Percentiles rank a stretch among this genome's conserved stretches.
These are phyloP conservation scores for Acrocalymma vagum DNA, from an alignment of 2,329 filamentous ascomycete genomes.

Conservation along the genomic window DNA sequence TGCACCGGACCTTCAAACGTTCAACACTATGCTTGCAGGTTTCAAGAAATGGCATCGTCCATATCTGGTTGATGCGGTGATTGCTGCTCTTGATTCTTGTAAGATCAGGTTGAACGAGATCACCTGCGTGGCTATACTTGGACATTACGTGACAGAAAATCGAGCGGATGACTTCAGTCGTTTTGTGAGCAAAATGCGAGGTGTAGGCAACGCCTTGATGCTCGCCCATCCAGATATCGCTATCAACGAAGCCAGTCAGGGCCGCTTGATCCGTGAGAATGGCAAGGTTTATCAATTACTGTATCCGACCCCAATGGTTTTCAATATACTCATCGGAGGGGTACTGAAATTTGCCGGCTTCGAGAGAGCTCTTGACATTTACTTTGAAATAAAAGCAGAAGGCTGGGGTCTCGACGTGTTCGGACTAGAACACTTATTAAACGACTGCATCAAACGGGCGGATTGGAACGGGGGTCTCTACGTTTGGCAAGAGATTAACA, in stretches of 20 bases:
- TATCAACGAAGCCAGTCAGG: conserved; percentile 41
- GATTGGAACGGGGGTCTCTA: conserved; percentile 47
- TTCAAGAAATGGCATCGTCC: conserved; percentile 54
- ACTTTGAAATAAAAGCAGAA: conserved; percentile 51
- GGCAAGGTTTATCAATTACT: conserved; percentile 53
- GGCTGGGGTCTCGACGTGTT: conserved; percentile 56
- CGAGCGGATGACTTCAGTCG: conserved; percentile 44
- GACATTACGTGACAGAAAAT: conserved; percentile 46
- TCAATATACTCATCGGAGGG: conserved; percentile 51
- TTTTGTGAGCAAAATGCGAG: conserved; percentile 54
- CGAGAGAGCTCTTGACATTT: conserved; percentile 52
- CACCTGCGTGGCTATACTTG: conserved; percentile 51
- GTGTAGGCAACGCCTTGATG: conserved; percentile 48
- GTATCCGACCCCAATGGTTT: conserved; percentile 54
- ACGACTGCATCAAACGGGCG: conserved; percentile 48
- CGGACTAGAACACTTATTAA: conserved; percentile 49
- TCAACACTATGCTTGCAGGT: conserved; percentile 75
- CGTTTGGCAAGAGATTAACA: conserved; percentile 54
- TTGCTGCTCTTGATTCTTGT: conserved; percentile 41
- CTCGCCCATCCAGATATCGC: conserved; percentile 49
- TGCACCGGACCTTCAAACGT: conserved; percentile 73
- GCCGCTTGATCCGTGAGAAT: conserved; percentile 33
- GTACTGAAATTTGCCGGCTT: conserved; percentile 56
- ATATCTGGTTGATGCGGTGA: conserved; percentile 36
- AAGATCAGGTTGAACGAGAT: conserved; percentile 57